Percentiles rank a stretch among this genome's conserved stretches.
phyloP scores from a whole-genome alignment of 306 rosid genomes.

The Castanea crenata region DNA sequence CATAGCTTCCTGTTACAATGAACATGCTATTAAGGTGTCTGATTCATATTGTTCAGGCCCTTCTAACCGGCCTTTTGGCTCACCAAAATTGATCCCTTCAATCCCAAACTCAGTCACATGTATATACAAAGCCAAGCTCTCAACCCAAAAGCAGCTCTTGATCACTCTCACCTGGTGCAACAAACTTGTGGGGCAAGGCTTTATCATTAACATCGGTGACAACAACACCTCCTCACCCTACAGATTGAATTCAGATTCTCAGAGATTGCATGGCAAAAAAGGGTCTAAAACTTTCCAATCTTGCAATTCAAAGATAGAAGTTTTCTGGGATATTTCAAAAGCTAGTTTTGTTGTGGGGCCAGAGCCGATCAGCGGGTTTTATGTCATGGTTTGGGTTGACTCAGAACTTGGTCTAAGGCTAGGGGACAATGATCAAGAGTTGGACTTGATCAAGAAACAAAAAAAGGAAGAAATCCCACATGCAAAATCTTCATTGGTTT shows the following conservation, averaged over 20 bases:
- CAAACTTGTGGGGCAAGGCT: slow-evolving; percentile 20
- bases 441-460: slow-evolving; percentile 1
- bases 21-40: slow-evolving; percentile 72
- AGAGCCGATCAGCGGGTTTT: slow-evolving; percentile 41
- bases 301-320: slow-evolving; percentile 17
- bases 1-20: slow-evolving; percentile 82
- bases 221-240: neutral
- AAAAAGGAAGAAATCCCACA: slow-evolving; percentile 9
- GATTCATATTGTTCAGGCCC: slow-evolving; percentile 88
- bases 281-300: slow-evolving; percentile 29
- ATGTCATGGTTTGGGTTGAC: slow-evolving; percentile 31
- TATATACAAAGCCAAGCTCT: slow-evolving; percentile 31
- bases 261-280: slow-evolving; percentile 5
- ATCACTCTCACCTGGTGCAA: slow-evolving; percentile 37
- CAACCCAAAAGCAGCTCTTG: slow-evolving; percentile 30
- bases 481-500: slow-evolving; percentile 32
- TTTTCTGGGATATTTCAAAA: slow-evolving; percentile 44
- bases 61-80: slow-evolving; percentile 35
- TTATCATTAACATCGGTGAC: slow-evolving; percentile 21
- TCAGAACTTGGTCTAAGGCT: slow-evolving; percentile 33
- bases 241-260: neutral
- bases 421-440: slow-evolving; percentile 39
- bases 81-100: slow-evolving; percentile 29
- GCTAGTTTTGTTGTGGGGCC: slow-evolving; percentile 41
- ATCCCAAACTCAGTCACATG: slow-evolving; percentile 35